Evolutionary conservation across 306 rosid genomes (phyloP), one percentile per base, ranked within the genome.

Genomic region (Prunus salicina): DNA sequence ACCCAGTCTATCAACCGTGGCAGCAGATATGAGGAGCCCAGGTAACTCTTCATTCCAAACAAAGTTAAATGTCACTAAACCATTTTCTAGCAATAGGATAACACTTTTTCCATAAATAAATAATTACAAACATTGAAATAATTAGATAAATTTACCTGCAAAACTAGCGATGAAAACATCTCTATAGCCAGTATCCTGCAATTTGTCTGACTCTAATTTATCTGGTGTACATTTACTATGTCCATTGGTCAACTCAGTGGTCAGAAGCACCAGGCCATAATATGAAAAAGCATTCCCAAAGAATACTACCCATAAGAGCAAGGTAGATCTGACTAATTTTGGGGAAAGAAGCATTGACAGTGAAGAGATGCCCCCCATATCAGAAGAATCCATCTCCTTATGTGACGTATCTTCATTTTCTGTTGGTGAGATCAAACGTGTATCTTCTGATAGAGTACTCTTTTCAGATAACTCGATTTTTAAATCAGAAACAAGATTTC

Each of bases 231-330:
- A 95, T 88, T 81, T 84, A 82, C 87, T 82, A 41, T 69, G 81
- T 60, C 91, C 83, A 13, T 64, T 83, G 73, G 79, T 92, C 86
- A 91, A 83, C 84, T 90, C 93, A 74, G 99, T 78, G 76, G 99
- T 95, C 88, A 95, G 80, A 88, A 95, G 87, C 85, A 95, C 97
- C 45, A 95, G 97, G 82, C 99, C 99, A 64, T 95, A 95, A 81
- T 95, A 95, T 61, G 97, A 90, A 84, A 95, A 95, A 9, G 97
- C 97, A 74, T 90, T 95, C 70, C 99, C 97, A 80, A 95, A 89
- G 81, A 95, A 95, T 71, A 95, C 97, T 25, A 80, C 82, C 97
- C 97, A 95, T 67, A 95, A 85, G 70, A 95, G 96, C 88, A 95
- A 84, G 74, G 97, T 95, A 43, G 99, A 86, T 84, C 78, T 85